phyloP scores from a whole-genome alignment of 176 grass and related monocot species.

The Hyparrhenia diplandra region DNA sequence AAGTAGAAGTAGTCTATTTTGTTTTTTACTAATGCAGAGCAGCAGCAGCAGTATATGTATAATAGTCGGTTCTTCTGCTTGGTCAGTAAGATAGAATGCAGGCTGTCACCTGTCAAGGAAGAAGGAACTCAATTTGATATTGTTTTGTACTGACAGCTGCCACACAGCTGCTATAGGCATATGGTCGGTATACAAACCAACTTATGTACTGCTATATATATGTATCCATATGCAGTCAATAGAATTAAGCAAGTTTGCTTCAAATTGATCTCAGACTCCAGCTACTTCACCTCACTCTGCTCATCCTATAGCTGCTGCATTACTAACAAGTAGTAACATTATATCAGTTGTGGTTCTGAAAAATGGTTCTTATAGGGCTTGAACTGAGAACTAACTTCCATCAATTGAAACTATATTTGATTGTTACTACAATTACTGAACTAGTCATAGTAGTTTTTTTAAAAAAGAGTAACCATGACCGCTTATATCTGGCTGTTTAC shows the following conservation, averaged over 20 bases:
- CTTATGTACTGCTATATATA: not conserved
- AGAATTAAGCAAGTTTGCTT: not conserved
- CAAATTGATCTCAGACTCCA: no score
- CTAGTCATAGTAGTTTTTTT: slow-evolving; percentile 2
- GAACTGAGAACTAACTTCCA: slow-evolving; percentile 1
- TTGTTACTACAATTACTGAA: not conserved
- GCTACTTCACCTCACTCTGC: no score
- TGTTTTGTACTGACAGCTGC: not conserved
- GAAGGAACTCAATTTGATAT: not conserved
- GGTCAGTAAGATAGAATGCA: not conserved
- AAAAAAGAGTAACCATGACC: not conserved
- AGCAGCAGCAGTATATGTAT: not conserved
- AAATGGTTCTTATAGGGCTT: not conserved
- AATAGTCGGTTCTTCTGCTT: not conserved
- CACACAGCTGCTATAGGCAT: not conserved
- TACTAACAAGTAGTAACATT: not conserved
- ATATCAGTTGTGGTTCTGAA: not conserved
- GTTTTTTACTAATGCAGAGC: not conserved
- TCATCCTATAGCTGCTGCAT: not conserved
- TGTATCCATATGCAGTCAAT: not conserved
- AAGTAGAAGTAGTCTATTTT: not conserved
- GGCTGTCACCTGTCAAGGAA: not conserved
- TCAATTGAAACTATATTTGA: slow-evolving; percentile 1
- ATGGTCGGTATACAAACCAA: not conserved
- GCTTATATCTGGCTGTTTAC: not conserved